phyloP scores from a whole-genome alignment of 1,284 basidiomycete genomes.

The Fomitopsis pinicola region DNA sequence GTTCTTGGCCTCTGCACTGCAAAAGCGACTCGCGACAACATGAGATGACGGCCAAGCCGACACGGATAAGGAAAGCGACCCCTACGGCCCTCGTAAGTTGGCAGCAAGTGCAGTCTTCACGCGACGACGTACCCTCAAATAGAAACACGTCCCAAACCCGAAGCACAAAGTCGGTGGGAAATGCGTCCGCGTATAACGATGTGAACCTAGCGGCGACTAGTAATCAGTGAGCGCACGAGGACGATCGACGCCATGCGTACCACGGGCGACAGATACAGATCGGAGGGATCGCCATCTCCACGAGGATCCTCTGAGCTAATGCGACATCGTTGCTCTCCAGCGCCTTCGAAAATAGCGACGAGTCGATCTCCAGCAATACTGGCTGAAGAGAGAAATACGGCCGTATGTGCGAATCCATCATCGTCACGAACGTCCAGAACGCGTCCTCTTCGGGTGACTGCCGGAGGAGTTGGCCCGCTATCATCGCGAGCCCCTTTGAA shows the following conservation, averaged over 20 bases:
- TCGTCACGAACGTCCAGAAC: conserved; percentile 88
- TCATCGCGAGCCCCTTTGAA: conserved; percentile 60
- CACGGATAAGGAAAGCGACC: conserved; percentile 75
- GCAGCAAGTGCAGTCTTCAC: background rate
- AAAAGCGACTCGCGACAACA: conserved; percentile 59
- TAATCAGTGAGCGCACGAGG: background rate
- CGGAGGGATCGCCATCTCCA: conserved; percentile 57
- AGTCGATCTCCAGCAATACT: conserved; percentile 79
- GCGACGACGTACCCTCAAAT: conserved; percentile 60
- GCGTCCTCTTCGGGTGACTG: conserved; percentile 88
- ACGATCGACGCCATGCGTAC: conserved; percentile 31
- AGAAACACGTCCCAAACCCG: conserved; percentile 89
- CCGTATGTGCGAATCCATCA: conserved; percentile 78
- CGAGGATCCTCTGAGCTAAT: conserved; percentile 64
- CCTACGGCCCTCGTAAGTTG: conserved; percentile 39
- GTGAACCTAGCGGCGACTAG: conserved; percentile 50
- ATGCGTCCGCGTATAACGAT: conserved; percentile 68
- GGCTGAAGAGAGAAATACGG: conserved; percentile 74
- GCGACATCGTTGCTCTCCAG: conserved; percentile 66
- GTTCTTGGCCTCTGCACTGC: conserved; percentile 44
- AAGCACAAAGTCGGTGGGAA: conserved; percentile 76
- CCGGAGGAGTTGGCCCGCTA: conserved; percentile 77
- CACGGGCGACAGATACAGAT: conserved; percentile 56
- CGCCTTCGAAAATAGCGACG: conserved; percentile 71
- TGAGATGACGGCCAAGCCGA: conserved; percentile 71